These are phyloP conservation scores for Russula sp. DNA, from an alignment of 768 basidiomycete genomes.

Conservation along the genomic window DNA sequence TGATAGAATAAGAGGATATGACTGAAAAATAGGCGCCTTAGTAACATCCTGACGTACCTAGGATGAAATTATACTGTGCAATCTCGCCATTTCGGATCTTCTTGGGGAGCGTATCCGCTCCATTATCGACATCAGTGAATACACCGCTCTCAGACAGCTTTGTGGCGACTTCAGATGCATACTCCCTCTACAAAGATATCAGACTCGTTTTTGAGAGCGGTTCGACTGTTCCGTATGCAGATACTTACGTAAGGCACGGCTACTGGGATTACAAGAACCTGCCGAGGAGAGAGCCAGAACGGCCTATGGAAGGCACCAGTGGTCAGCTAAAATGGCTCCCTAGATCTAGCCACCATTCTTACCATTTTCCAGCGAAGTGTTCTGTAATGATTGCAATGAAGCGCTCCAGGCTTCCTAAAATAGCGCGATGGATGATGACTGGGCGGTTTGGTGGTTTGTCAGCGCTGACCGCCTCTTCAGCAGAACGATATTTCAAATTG, in stretches of 20 bases:
- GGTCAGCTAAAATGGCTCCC: not conserved
- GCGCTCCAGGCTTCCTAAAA: slow-evolving; percentile 87
- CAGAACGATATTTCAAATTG: slow-evolving; percentile 84
- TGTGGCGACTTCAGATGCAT: slow-evolving; percentile 74
- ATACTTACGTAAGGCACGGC: slow-evolving; percentile 75
- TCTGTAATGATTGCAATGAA: slow-evolving; percentile 98
- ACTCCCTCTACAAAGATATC: slow-evolving; percentile 57
- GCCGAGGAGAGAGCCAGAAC: slow-evolving; percentile 97
- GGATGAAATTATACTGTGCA: slow-evolving; percentile 96
- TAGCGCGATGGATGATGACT: slow-evolving; percentile 97
- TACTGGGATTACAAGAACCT: slow-evolving; percentile 91
- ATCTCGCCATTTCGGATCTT: slow-evolving; percentile 97
- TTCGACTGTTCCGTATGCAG: not conserved
- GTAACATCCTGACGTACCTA: slow-evolving; percentile 49
- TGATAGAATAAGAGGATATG: not conserved
- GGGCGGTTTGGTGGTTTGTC: slow-evolving; percentile 61
- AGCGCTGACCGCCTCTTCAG: slow-evolving; percentile 56
- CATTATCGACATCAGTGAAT: slow-evolving; percentile 88
- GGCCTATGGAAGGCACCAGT: slow-evolving; percentile 48
- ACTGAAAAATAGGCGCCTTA: not conserved
- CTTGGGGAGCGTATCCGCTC: slow-evolving; percentile 88
- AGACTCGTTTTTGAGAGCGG: not conserved
- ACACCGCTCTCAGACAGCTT: slow-evolving; percentile 62
- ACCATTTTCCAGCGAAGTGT: slow-evolving; percentile 98
- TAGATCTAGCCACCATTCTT: slow-evolving; percentile 9